Evolutionary conservation across 1,284 basidiomycete species (phyloP).

Genomic region (Takashimella koratensis): DNA sequence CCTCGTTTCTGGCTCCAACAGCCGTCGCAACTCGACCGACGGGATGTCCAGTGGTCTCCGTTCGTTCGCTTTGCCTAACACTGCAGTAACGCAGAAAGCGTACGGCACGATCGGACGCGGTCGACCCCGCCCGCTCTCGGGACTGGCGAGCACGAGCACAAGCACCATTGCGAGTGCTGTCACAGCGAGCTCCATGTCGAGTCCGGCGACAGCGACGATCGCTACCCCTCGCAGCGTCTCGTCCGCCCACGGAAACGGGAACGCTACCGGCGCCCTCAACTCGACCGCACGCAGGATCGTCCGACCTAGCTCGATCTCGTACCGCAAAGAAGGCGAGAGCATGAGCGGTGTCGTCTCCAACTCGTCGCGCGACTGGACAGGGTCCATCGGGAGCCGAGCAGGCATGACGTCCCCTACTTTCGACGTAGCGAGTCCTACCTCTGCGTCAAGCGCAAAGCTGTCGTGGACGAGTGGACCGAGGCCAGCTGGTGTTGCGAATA

Average conservation of each 20-base stretch:
- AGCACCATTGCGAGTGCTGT: not conserved
- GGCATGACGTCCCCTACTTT: conserved; percentile 8
- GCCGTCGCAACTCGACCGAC: conserved; percentile 17
- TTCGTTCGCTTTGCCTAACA: conserved; percentile 7
- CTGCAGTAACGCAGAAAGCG: conserved; percentile 27
- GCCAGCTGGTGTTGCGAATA: conserved; percentile 2
- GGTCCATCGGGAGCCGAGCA: not conserved
- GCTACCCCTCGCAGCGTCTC: conserved; percentile 15
- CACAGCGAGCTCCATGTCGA: conserved; percentile 8
- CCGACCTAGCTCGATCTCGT: conserved; percentile 39
- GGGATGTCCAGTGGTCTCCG: conserved; percentile 3
- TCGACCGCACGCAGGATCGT: conserved; percentile 13
- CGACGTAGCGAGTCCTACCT: conserved; percentile 6
- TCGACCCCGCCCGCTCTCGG: conserved; percentile 31
- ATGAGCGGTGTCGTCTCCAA: conserved; percentile 1
- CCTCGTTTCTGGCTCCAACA: conserved; percentile 24
- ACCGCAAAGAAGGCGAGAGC: conserved; percentile 33
- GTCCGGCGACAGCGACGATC: conserved; percentile 7
- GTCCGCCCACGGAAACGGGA: not conserved
- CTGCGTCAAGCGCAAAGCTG: conserved; percentile 1
- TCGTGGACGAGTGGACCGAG: conserved; percentile 15
- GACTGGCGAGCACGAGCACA: not conserved
- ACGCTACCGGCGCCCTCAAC: conserved; percentile 4
- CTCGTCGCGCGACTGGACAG: conserved; percentile 15
- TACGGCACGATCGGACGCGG: conserved; percentile 36